These are phyloP conservation scores for Ogataea pilisensis DNA, from an alignment of 805 yeast species.

Conservation along the genomic window DNA sequence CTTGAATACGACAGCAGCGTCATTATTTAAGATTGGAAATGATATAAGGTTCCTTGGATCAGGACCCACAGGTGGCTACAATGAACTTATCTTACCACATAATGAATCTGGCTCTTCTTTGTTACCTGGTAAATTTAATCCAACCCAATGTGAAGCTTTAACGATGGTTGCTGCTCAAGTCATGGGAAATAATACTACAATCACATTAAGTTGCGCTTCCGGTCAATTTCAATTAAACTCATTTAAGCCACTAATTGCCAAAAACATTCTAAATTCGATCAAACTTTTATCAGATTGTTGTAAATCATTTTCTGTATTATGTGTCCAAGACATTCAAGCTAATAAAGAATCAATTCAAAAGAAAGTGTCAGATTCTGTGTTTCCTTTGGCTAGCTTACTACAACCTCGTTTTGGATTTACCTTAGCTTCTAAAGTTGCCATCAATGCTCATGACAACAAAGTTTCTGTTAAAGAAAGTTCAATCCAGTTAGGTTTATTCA, in stretches of 20 bases:
- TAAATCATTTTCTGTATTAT: constrained; percentile 82
- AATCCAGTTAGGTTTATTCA: constrained; percentile 77
- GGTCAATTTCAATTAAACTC: constrained; percentile 98
- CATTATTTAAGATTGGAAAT: constrained; percentile 91
- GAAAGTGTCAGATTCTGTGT: constrained; percentile 83
- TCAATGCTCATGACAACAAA: constrained; percentile 95
- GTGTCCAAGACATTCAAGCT: constrained; percentile 90
- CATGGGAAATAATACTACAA: constrained; percentile 89
- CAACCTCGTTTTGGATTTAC: constrained; percentile 98
- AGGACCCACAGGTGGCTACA: constrained; percentile 98
- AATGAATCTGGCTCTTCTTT: constrained; percentile 98
- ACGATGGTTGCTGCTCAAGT: constrained; percentile 98
- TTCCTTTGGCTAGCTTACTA: constrained; percentile 88
- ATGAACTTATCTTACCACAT: constrained; percentile 89
- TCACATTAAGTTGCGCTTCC: constrained; percentile 95
- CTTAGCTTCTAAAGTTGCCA: constrained; percentile 91
- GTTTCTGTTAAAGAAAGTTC: constrained; percentile 91
- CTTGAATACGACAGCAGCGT: constrained; percentile 86
- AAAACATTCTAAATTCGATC: constrained; percentile 83
- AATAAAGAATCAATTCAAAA: constrained; percentile 79
- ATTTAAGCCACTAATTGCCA: constrained; percentile 90
- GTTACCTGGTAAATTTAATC: constrained; percentile 99
- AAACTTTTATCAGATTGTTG: constrained; percentile 85
- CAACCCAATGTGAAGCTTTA: constrained; percentile 96
- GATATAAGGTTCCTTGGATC: constrained; percentile 96